Evolutionary conservation across 306 rosid genomes (phyloP).

Genomic region (Cucurbita pepo): DNA sequence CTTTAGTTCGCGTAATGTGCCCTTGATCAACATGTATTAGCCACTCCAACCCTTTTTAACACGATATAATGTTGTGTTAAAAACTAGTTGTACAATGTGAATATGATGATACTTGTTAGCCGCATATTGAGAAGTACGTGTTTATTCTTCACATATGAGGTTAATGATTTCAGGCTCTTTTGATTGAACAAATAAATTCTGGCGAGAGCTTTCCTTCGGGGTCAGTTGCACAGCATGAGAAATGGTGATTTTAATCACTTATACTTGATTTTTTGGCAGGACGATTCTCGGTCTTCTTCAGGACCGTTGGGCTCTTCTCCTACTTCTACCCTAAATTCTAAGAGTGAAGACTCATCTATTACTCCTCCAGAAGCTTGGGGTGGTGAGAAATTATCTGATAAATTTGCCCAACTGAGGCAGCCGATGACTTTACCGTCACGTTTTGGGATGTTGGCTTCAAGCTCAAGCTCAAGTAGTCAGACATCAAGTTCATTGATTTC

Average conservation of each 20-base stretch:
- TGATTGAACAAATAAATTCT: not conserved
- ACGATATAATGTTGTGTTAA: not conserved
- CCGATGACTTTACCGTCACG: slow-evolving; percentile 58
- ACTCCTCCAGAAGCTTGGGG: slow-evolving; percentile 99
- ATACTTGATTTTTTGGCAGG: slow-evolving; percentile 22
- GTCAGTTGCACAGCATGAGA: not conserved
- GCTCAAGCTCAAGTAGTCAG: slow-evolving; percentile 49
- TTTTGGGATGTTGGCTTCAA: slow-evolving; percentile 39
- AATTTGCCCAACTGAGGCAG: slow-evolving; percentile 39
- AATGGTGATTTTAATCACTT: not conserved
- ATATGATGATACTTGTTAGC: not conserved
- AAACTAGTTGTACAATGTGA: not conserved
- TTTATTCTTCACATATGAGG: not conserved
- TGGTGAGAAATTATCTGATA: slow-evolving; percentile 78
- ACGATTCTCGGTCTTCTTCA: slow-evolving; percentile 51
- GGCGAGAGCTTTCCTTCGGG: not conserved
- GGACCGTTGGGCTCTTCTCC: slow-evolving; percentile 55
- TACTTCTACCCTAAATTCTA: slow-evolving; percentile 55
- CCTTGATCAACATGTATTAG: not conserved
- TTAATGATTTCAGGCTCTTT: not conserved
- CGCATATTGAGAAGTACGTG: not conserved
- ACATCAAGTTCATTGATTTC: slow-evolving; percentile 47
- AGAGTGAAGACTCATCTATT: slow-evolving; percentile 66
- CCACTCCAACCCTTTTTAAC: not conserved
- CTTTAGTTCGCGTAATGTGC: not conserved